Evolutionary conservation across 352 stramenopile species (phyloP), one percentile per base, ranked within the genome.

Genomic region (Globisporangium acanthophoron): DNA sequence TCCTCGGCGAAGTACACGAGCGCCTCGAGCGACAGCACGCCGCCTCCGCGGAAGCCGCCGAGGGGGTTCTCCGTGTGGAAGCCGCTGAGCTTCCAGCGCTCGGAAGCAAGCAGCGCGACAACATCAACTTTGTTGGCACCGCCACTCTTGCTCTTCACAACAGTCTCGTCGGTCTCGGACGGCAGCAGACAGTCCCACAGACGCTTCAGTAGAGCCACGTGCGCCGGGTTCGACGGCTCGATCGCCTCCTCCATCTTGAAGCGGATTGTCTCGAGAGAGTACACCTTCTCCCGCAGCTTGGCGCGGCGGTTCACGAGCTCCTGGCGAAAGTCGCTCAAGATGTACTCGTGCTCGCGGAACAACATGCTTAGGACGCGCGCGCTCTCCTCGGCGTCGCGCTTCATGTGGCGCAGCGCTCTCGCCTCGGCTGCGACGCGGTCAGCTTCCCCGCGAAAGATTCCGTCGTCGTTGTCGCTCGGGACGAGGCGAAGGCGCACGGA

Each of bases 21-120:
- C 37, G 76, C 79, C 63, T 94, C 80, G 13, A 94, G 70, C 16
- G 81, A 79, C 13, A 94, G 55, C 27, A 92, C 65, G 2, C 85
- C 85, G 20, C 82, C 85, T 40, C 82, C 85, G 12, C 85, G 82
- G 61, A 92, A 94, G 24, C 78, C 82, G 18, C 85, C 82, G 3
- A 94, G 66, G 0, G 82, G 82, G 45, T 80, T 88, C 50, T 89
- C 78, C 7, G 84, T 94, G 69, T 94, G 82, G 61, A 92, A 92
- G 5, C 85, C 85, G 49, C 82, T 92, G 41, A 61, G 58, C 7
- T 75, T 73, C 82, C 82, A 94, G 16, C 82, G 82, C 15, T 62
- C 63, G 21, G 84, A 92, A 7, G 61, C 65, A 18, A 93, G 65
- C 60, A 93, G 62, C 24, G 73, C 73, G 20, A 51, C 56, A 47